phyloP scores from a whole-genome alignment of 306 rosid genomes.

The Gastrolobium bilobum region DNA sequence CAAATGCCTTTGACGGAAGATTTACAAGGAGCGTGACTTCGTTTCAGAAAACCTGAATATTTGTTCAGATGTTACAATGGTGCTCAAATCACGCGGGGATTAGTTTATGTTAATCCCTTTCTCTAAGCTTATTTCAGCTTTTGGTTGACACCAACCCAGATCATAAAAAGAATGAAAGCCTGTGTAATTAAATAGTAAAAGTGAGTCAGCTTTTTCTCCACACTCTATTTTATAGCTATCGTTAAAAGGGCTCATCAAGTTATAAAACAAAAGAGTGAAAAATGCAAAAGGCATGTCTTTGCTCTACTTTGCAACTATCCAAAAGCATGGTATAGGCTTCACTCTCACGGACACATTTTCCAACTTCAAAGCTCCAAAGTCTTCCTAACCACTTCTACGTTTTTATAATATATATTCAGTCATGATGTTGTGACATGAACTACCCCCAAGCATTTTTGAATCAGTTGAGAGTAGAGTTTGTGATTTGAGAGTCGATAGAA shows the following conservation, averaged over 20 bases:
- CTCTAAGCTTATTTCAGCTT: neutral
- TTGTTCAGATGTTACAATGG: slow-evolving; percentile 24
- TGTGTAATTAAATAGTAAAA: slow-evolving; percentile 45
- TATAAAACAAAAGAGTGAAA: neutral
- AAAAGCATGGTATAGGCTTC: slow-evolving; percentile 41
- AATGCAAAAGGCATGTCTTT: slow-evolving; percentile 35
- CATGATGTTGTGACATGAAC: slow-evolving; percentile 3
- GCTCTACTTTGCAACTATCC: slow-evolving; percentile 45
- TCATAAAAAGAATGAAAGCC: slow-evolving; percentile 48
- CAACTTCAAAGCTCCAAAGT: slow-evolving; percentile 42
- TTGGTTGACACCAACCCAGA: slow-evolving; percentile 22
- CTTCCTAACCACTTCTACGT: slow-evolving; percentile 42
- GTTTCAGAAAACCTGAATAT: slow-evolving; percentile 14
- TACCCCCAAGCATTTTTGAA: neutral
- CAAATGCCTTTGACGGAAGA: neutral
- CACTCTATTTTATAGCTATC: slow-evolving; percentile 29
- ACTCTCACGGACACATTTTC: slow-evolving; percentile 49
- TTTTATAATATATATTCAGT: slow-evolving; percentile 16
- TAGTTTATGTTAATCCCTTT: slow-evolving; percentile 9
- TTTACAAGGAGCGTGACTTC: neutral
- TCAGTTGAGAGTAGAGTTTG: neutral
- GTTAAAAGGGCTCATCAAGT: slow-evolving; percentile 16
- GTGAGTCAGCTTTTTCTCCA: slow-evolving; percentile 55
- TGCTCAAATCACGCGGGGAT: slow-evolving; percentile 22
- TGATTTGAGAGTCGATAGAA: slow-evolving; percentile 29